Evolutionary conservation across 306 rosid species (phyloP).

Genomic region (Corylus heterophylla): DNA sequence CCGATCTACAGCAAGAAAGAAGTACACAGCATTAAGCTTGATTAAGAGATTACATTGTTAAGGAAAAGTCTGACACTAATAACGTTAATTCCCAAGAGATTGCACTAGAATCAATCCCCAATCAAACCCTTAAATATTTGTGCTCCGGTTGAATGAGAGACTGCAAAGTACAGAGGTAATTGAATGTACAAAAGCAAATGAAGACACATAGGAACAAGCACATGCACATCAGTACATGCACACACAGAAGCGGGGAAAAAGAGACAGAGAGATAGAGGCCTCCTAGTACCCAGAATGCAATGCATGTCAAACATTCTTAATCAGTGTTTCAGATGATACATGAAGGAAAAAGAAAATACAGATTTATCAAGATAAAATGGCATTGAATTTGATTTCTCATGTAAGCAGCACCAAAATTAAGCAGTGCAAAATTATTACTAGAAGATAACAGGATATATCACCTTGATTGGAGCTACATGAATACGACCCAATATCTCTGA

Average conservation of each 20-base stretch:
- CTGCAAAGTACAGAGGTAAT: constrained; percentile 1
- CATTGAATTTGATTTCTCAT: not conserved
- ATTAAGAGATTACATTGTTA: not conserved
- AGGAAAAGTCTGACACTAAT: not conserved
- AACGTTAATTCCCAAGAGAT: not conserved
- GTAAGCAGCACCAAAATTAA: not conserved
- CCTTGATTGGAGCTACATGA: constrained; percentile 99
- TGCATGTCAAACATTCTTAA: not conserved
- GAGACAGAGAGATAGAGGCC: not conserved
- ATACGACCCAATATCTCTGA: constrained; percentile 93
- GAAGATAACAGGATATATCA: constrained; percentile 28
- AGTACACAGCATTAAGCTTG: not conserved
- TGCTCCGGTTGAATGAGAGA: not conserved
- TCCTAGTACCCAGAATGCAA: not conserved
- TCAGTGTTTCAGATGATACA: not conserved
- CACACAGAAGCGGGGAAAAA: constrained; percentile 9
- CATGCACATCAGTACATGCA: not conserved
- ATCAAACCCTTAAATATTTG: constrained; percentile 1
- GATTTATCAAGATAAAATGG: not conserved
- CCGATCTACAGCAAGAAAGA: constrained; percentile 61
- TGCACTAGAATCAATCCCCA: not conserved
- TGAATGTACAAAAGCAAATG: constrained; percentile 2
- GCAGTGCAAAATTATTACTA: constrained; percentile 7
- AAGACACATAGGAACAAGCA: not conserved
- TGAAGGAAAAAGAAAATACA: not conserved